These are phyloP conservation scores for Capsella rubella DNA, from an alignment of 441 rosid genomes.

Conservation along the genomic window DNA sequence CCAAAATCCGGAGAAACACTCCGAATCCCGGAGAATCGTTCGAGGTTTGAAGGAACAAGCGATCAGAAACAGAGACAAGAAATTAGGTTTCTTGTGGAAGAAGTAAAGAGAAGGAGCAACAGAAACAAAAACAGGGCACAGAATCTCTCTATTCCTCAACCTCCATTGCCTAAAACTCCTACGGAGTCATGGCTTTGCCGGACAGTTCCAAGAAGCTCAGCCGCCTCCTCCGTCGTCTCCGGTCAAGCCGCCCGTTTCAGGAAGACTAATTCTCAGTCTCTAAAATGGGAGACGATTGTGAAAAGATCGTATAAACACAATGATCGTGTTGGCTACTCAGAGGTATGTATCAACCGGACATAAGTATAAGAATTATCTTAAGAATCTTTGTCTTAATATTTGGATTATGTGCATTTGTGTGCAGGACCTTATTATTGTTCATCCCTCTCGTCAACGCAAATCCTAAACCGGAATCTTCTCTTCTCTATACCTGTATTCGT, in stretches of 20 bases:
- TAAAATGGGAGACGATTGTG: conserved; percentile 94
- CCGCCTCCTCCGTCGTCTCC: not conserved
- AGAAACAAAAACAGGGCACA: conserved; percentile 20
- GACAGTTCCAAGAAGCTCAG: conserved; percentile 14
- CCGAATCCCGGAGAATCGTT: conserved; percentile 13
- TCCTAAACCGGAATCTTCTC: conserved; percentile 9
- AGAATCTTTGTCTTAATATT: not conserved
- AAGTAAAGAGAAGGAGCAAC: conserved; percentile 35
- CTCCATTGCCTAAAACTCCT: conserved; percentile 40
- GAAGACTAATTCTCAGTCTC: conserved; percentile 13
- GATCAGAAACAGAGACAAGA: conserved; percentile 1
- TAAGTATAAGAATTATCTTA: not conserved
- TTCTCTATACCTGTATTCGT: not conserved
- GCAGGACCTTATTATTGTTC: conserved; percentile 32
- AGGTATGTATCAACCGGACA: not conserved
- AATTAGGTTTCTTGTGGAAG: conserved; percentile 31
- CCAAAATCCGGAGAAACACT: not conserved
- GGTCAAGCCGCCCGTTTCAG: conserved; percentile 28
- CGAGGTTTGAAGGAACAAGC: conserved; percentile 27
- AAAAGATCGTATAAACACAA: conserved; percentile 50
- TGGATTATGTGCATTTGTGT: conserved; percentile 1
- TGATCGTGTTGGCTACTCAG: conserved; percentile 44
- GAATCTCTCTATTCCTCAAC: conserved; percentile 32
- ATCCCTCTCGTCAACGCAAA: conserved; percentile 37
- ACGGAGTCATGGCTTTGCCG: conserved; percentile 35